A percentile compares a stretch with the other conserved stretches of the same genome.
These are phyloP conservation scores for Plenodomus biglobosus DNA, from an alignment of 2,329 filamentous ascomycete species.

Conservation along the genomic window DNA sequence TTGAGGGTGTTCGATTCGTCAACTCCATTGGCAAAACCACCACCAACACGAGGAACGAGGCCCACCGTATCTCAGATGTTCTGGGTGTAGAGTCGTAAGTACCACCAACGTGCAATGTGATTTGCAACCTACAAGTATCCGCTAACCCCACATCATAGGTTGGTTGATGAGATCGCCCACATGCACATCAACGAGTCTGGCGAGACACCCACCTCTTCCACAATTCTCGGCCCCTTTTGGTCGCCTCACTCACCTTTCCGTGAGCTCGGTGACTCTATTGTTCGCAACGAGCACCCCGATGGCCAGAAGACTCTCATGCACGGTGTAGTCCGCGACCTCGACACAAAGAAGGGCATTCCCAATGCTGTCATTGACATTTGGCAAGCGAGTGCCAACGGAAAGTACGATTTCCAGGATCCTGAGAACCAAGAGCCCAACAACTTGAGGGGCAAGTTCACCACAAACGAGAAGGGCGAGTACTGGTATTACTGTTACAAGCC, in stretches of 20 bases:
- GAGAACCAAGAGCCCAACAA: slow-evolving; percentile 72
- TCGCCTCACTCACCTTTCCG: slow-evolving; percentile 73
- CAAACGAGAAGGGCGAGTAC: slow-evolving; percentile 69
- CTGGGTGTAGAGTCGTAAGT: slow-evolving; percentile 71
- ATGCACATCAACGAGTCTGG: slow-evolving; percentile 63
- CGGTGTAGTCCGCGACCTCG: slow-evolving; percentile 65
- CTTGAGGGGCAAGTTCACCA: slow-evolving; percentile 73
- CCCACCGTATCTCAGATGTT: slow-evolving; percentile 71
- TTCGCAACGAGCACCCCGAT: slow-evolving; percentile 60
- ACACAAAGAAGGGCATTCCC: slow-evolving; percentile 66
- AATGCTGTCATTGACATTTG: slow-evolving; percentile 75
- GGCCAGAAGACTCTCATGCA: slow-evolving; percentile 68
- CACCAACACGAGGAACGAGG: slow-evolving; percentile 70
- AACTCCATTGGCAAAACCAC: slow-evolving; percentile 73
- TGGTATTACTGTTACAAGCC: slow-evolving; percentile 75
- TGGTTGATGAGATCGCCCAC: slow-evolving; percentile 68
- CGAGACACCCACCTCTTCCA: slow-evolving; percentile 68
- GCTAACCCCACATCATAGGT: slow-evolving; percentile 43
- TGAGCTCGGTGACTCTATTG: slow-evolving; percentile 65
- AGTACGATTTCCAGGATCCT: slow-evolving; percentile 76
- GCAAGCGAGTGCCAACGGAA: slow-evolving; percentile 74
- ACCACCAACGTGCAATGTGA: neutral
- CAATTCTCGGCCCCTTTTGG: slow-evolving; percentile 79
- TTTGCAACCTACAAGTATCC: neutral
- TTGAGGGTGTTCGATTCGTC: slow-evolving; percentile 72